Percentiles rank a stretch among this genome's conserved stretches.
Evolutionary conservation across 345 rosid genomes (phyloP).

Genomic region (Microcos paniculata): DNA sequence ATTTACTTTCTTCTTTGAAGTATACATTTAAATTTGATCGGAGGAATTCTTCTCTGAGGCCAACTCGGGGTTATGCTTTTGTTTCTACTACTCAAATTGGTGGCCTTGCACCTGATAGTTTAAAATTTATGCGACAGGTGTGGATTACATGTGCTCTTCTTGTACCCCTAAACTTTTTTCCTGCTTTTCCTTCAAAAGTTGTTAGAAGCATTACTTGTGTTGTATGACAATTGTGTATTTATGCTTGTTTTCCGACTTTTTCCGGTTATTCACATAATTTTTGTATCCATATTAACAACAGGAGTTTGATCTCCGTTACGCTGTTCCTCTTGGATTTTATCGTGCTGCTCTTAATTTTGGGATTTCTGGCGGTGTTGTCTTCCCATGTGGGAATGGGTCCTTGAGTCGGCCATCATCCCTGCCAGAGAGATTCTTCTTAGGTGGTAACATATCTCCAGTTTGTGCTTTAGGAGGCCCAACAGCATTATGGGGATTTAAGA

Average conservation of each 20-base stretch:
- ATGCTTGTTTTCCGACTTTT: background rate
- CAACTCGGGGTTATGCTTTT: constrained; percentile 79
- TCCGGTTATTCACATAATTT: background rate
- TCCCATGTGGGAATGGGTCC: constrained; percentile 80
- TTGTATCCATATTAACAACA: constrained; percentile 26
- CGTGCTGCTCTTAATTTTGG: constrained; percentile 78
- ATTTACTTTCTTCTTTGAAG: constrained; percentile 73
- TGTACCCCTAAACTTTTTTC: background rate
- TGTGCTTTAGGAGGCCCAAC: constrained; percentile 77
- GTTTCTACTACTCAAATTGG: constrained; percentile 73
- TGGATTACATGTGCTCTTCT: background rate
- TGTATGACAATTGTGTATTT: background rate
- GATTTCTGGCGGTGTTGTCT: constrained; percentile 63
- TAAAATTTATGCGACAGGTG: constrained; percentile 89
- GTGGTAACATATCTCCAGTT: constrained; percentile 86
- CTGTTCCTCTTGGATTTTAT: constrained; percentile 77
- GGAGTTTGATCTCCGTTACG: constrained; percentile 88
- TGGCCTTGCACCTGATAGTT: constrained; percentile 85
- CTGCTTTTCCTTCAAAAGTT: background rate
- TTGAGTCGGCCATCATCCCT: constrained; percentile 51
- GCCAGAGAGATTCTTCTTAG: constrained; percentile 91
- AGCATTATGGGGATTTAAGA: constrained; percentile 76
- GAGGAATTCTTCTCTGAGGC: constrained; percentile 79
- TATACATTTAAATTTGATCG: constrained; percentile 69
- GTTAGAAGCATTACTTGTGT: background rate